Evolutionary conservation across 1,284 basidiomycete species (phyloP).

Genomic region (Irpex sp.): DNA sequence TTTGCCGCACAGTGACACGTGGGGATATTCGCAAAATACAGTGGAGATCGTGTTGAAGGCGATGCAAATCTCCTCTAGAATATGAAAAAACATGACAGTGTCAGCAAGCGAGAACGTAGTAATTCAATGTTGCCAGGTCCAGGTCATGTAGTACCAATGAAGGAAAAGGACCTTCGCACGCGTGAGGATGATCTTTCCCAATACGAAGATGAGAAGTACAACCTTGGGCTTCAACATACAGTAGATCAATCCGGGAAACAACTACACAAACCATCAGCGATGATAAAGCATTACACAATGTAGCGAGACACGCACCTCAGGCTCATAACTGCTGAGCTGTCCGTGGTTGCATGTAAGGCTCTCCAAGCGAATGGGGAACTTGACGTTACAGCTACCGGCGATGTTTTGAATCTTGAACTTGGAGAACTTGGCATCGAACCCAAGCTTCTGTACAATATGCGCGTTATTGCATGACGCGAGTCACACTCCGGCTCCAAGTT

Average conservation of each 20-base stretch:
- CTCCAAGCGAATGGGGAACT: conserved; percentile 98
- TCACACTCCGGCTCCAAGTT: conserved; percentile 99
- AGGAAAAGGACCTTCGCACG: conserved; percentile 82
- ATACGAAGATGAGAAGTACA: conserved; percentile 97
- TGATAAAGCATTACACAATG: background rate
- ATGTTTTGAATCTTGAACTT: conserved; percentile 99
- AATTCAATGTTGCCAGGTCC: background rate
- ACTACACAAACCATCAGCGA: conserved; percentile 39
- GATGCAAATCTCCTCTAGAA: conserved; percentile 94
- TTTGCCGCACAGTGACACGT: too few relatives aligned
- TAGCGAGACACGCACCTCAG: conserved; percentile 64
- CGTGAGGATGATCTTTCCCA: conserved; percentile 98
- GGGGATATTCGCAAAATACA: conserved; percentile 87
- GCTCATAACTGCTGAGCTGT: conserved; percentile 97
- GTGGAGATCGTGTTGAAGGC: conserved; percentile 99
- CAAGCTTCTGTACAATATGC: conserved; percentile 98
- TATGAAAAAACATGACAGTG: conserved; percentile 28
- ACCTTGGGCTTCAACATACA: conserved; percentile 99
- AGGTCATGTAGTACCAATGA: conserved; percentile 1
- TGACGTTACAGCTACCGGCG: conserved; percentile 97
- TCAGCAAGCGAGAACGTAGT: conserved; percentile 31
- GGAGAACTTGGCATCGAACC: conserved; percentile 98
- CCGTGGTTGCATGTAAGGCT: conserved; percentile 98
- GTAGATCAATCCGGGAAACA: conserved; percentile 99
- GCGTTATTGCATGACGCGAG: conserved; percentile 98